A percentile compares a stretch with the other conserved stretches of the same genome.
phyloP scores from a whole-genome alignment of 2,329 filamentous ascomycete genomes.

The Blumeriella jaapii region DNA sequence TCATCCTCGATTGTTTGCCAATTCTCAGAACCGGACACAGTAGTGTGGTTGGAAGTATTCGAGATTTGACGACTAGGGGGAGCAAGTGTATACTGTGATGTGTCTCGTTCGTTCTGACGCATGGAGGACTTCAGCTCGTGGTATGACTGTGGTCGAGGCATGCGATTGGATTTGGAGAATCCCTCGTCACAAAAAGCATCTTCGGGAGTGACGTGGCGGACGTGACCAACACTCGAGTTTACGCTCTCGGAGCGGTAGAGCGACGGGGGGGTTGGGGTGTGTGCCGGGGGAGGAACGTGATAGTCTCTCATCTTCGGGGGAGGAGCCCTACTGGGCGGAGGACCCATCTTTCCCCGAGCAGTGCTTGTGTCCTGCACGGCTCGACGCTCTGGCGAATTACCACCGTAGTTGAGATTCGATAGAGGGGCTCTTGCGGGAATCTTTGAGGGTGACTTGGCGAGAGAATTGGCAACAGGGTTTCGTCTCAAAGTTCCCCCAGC shows the following conservation, averaged over 20 bases:
- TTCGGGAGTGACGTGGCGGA: constrained; percentile 57
- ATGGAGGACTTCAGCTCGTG: constrained; percentile 34
- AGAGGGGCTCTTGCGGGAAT: constrained; percentile 61
- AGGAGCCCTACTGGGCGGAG: constrained; percentile 50
- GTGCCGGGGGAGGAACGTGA: constrained; percentile 39
- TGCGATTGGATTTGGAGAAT: constrained; percentile 27
- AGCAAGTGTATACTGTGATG: constrained; percentile 21
- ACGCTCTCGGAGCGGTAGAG: constrained; percentile 40
- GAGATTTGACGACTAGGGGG: constrained; percentile 53
- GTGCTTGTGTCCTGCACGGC: constrained; percentile 23
- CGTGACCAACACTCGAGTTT: constrained; percentile 38
- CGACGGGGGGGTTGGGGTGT: constrained; percentile 41
- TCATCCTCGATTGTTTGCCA: constrained; percentile 94
- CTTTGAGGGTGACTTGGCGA: constrained; percentile 47
- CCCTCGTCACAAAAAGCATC: constrained; percentile 70
- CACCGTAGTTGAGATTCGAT: constrained; percentile 55
- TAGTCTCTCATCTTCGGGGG: constrained; percentile 91
- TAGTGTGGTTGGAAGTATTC: constrained; percentile 52
- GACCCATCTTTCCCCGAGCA: constrained; percentile 34
- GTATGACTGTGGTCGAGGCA: constrained; percentile 26
- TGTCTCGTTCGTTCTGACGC: constrained; percentile 29
- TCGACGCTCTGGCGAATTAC: constrained; percentile 70
- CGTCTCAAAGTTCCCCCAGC: constrained; percentile 27
- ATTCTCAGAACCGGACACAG: constrained; percentile 78
- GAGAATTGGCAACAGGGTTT: constrained; percentile 20